Evolutionary conservation across 768 basidiomycete species (phyloP).

Genomic region (Omphalotus guepiniiformis): DNA sequence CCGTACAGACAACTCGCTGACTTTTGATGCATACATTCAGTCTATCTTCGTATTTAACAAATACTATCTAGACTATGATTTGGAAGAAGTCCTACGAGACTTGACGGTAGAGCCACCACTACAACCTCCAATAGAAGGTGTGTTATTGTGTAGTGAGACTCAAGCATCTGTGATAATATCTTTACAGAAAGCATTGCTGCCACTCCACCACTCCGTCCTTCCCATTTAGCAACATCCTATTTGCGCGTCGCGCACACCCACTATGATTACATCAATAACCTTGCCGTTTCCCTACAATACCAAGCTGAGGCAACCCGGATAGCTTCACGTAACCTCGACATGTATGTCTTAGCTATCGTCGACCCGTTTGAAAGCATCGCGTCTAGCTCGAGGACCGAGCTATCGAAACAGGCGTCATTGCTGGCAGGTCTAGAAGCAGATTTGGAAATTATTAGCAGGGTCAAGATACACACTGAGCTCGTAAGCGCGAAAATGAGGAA

Average conservation of each 20-base stretch:
- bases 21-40: constrained; percentile 24
- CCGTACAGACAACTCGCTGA: not conserved
- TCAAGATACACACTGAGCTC: constrained; percentile 73
- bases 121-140: constrained; percentile 73
- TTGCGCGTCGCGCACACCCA: constrained; percentile 60
- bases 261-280: constrained; percentile 54
- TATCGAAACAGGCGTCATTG: constrained; percentile 60
- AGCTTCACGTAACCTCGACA: constrained; percentile 68
- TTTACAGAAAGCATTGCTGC: constrained; percentile 52
- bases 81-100: constrained; percentile 60
- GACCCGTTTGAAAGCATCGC: constrained; percentile 68
- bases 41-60: constrained; percentile 85
- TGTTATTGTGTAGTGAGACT: constrained; percentile 11
- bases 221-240: constrained; percentile 64
- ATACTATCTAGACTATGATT: constrained; percentile 64
- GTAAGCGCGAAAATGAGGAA: constrained; percentile 61
- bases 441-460: constrained; percentile 61
- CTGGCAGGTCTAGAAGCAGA: constrained; percentile 67
- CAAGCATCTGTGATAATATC: constrained; percentile 2
- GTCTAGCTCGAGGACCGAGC: constrained; percentile 51
- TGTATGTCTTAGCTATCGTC: constrained; percentile 64
- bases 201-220: constrained; percentile 69
- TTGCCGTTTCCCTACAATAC: constrained; percentile 48
- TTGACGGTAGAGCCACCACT: constrained; percentile 58
- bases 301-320: constrained; percentile 72